Evolutionary conservation across 768 basidiomycete genomes (phyloP), one percentile per base, ranked within the genome.

Genomic region (Floccularia luteovirens): DNA sequence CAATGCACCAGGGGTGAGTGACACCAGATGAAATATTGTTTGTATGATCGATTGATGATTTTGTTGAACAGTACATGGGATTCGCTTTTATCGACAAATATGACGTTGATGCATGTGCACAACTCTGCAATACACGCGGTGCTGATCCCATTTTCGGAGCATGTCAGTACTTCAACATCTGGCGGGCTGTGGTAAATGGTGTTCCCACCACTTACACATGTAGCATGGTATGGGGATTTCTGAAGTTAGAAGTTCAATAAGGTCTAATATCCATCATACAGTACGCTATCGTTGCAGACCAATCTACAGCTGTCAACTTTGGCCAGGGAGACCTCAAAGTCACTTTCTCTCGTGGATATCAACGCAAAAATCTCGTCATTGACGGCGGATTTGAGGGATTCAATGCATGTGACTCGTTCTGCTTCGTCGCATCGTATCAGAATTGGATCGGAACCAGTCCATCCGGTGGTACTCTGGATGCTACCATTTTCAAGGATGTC

Each of bases 331-430:
- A 60, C 40, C 64, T 74, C 41, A 48, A 59, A 40, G 67, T 74
- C 19, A 70, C 69, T 7, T 62, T 58, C 51, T 71, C 70, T 1
- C 65, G 70, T 21, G 72, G 72, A 4, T 74, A 72, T 54, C 49
- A 44, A 24, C 69, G 72, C 45, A 60, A 50, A 22, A 58, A 62
- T 41, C 51, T 56, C 41, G 43, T 66, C 24, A 20, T 58, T 21
- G 72, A 74, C 44, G 67, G 67, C 1, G 60, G 64, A 2, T 72
- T 72, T 53, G 72, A 74, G 47, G 56, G 52, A 12, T 71, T 55
- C 55, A 57, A 42, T 33, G 55, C 45, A 1, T 69, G 68, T 46
- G 21, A 40, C 31, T 55, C 60, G 46, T 67, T 72, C 56, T 72
- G 70, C 57, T 70, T 58, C 57, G 47, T 60, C 19, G 46, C 45